These are phyloP conservation scores for Paspalum notatum DNA, from an alignment of 176 grass and related monocot genomes.

Conservation along the genomic window DNA sequence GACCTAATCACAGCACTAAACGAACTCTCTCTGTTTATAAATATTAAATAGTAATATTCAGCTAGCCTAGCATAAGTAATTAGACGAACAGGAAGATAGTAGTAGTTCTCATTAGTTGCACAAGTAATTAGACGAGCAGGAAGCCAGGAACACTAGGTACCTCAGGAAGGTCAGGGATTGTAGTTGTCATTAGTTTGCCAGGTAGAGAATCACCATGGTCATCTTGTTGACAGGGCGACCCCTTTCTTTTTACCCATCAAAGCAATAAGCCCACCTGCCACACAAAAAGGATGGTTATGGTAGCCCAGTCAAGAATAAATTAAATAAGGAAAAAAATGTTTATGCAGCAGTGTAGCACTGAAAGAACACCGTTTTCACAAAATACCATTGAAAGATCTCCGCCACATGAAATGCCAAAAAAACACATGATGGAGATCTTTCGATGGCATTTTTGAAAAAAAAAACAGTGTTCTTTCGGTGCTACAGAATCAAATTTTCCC, in stretches of 20 bases:
- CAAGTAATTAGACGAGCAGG: neutral
- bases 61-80: neutral
- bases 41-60: neutral
- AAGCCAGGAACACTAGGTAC: too few species aligned
- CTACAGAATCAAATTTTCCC: too few species aligned
- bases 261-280: neutral
- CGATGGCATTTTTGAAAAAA: too few species aligned
- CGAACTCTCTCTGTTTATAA: neutral
- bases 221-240: neutral
- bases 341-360: too few species aligned
- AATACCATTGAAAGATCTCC: too few species aligned
- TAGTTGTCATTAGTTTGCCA: neutral
- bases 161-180: neutral
- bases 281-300: neutral
- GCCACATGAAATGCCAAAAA: too few species aligned
- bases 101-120: too few species aligned
- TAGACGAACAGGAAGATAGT: too few species aligned
- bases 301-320: neutral
- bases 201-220: neutral
- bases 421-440: too few species aligned
- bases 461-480: too few species aligned
- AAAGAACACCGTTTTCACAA: too few species aligned
- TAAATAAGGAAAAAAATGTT: too few species aligned
- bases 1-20: neutral
- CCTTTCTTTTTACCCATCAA: neutral